Conservation (phyloP, 179 eudicot species). For the Silene vulgaris region DNA sequence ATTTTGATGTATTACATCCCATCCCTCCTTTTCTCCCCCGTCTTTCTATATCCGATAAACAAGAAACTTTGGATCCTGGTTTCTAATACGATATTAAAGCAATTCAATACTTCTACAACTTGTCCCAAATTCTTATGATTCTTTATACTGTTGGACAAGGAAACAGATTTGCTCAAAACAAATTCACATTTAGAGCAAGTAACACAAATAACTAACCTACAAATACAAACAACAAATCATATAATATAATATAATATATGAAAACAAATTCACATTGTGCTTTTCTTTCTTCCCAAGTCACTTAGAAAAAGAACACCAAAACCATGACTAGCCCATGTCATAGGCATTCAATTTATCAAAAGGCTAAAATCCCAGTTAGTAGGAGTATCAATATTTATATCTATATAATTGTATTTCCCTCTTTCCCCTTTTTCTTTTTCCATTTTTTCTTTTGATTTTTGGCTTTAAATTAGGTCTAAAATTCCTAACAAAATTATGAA, state of each 20-base stretch:
- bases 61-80: constrained; percentile 11
- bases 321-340: background rate
- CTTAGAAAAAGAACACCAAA: constrained; percentile 13
- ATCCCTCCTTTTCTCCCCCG: constrained; percentile 34
- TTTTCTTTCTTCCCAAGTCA: constrained; percentile 34
- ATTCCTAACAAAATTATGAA: too few species aligned
- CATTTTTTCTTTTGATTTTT: background rate
- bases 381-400: background rate
- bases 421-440: background rate
- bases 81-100: constrained; percentile 13
- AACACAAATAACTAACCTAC: constrained; percentile 6
- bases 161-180: constrained; percentile 15
- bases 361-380: background rate
- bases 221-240: background rate
- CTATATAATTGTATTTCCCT: background rate
- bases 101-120: constrained; percentile 26
- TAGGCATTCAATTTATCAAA: constrained; percentile 9
- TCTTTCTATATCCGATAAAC: constrained; percentile 10
- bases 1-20: constrained; percentile 95
- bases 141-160: constrained; percentile 25
- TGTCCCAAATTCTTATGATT: constrained; percentile 38
- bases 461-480: background rate
- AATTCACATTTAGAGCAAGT: constrained; percentile 6
- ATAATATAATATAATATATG: background rate
- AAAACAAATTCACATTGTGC: constrained; percentile 16